Conservation (phyloP, 805 yeast species). For the Schwanniomyces vanrijiae region DNA sequence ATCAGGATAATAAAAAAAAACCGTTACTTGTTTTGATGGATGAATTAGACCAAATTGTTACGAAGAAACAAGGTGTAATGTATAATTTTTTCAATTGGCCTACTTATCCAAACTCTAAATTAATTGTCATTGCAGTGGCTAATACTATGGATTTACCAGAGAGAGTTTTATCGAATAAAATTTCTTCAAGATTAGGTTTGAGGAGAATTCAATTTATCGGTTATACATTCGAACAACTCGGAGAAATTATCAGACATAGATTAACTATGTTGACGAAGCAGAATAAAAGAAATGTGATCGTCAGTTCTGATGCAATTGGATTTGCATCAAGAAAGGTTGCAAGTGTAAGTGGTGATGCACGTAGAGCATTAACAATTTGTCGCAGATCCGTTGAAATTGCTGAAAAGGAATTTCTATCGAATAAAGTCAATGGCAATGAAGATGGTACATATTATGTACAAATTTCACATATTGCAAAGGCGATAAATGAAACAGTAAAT, state of each 20-base stretch:
- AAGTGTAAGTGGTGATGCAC: conserved; percentile 95
- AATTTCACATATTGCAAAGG: conserved; percentile 73
- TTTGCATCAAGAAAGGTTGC: conserved; percentile 94
- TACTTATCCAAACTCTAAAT: conserved; percentile 69
- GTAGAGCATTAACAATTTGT: conserved; percentile 87
- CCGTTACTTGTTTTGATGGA: conserved; percentile 82
- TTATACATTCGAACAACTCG: conserved; percentile 76
- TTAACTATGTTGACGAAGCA: conserved; percentile 45
- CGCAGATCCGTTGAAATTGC: conserved; percentile 89
- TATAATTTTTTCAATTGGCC: conserved; percentile 99
- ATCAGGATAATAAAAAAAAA: conserved; percentile 30
- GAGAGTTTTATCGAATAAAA: conserved; percentile 79
- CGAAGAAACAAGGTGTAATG: conserved; percentile 80
- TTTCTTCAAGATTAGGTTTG: conserved; percentile 87
- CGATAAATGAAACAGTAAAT: conserved; percentile 74
- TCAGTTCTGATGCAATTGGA: conserved; percentile 74
- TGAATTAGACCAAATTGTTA: conserved; percentile 89
- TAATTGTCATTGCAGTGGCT: conserved; percentile 90
- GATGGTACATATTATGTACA: conserved; percentile 53
- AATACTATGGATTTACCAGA: conserved; percentile 98
- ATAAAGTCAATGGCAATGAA: conserved; percentile 14
- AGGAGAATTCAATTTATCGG: conserved; percentile 87
- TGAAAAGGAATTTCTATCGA: conserved; percentile 52
- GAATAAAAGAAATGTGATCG: conserved; percentile 42
- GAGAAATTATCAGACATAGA: conserved; percentile 70